Percentiles rank a stretch among this genome's conserved stretches.
Evolutionary conservation across 2,329 filamentous ascomycete species (phyloP).

Genomic region (Neonectria neomacrospora): DNA sequence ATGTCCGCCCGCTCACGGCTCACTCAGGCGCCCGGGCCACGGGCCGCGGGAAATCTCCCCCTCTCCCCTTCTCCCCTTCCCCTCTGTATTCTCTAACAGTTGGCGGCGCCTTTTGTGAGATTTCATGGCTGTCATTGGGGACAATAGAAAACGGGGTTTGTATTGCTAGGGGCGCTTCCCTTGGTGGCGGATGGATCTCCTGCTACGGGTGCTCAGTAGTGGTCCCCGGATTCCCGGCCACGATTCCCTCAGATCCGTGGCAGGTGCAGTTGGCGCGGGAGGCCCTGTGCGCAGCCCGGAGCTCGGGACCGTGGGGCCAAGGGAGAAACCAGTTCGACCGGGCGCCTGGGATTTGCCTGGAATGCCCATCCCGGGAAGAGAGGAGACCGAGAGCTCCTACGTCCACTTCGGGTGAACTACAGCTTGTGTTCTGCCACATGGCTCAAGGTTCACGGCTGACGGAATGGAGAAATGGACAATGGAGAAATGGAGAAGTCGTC

Average conservation of each 20-base stretch:
- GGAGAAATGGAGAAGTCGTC: neutral
- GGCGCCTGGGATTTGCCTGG: constrained; percentile 6
- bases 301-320: constrained; percentile 8
- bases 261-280: constrained; percentile 23
- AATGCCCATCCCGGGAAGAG: constrained; percentile 10
- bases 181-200: neutral
- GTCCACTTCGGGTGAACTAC: constrained; percentile 16
- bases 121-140: neutral
- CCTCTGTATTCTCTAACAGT: neutral
- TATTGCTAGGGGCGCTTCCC: neutral
- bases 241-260: neutral
- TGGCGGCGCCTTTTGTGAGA: neutral
- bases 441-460: neutral
- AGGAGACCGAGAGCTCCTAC: neutral
- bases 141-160: neutral
- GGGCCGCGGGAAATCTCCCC: neutral
- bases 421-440: constrained; percentile 17
- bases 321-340: neutral
- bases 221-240: neutral
- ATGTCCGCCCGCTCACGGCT: neutral
- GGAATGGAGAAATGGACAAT: neutral
- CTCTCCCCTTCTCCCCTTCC: neutral
- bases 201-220: neutral
- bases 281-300: constrained; percentile 19
- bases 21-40: neutral